A percentile compares a stretch with the other conserved stretches of the same genome.
Evolutionary conservation across 352 stramenopile genomes (phyloP).

Genomic region (Phytopythium aichiense): DNA sequence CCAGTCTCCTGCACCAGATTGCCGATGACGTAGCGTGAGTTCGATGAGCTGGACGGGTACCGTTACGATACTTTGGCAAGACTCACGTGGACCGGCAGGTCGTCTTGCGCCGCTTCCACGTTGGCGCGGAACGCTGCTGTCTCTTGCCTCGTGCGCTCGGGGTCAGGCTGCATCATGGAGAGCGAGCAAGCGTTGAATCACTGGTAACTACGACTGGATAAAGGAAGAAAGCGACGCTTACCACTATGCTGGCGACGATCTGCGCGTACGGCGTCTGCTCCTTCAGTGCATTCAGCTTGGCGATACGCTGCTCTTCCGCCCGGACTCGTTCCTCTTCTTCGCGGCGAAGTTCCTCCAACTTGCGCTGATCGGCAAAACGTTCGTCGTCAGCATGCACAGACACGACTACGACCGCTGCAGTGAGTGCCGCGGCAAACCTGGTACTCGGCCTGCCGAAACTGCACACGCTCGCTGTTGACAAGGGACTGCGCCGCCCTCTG

Average conservation of each 20-base stretch:
- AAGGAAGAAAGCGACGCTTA: conserved; percentile 12
- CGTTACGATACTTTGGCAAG: no score
- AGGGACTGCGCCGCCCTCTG: conserved; percentile 29
- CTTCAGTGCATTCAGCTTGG: conserved; percentile 57
- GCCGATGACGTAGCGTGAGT: not conserved
- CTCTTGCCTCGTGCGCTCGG: conserved; percentile 60
- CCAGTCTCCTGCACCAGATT: conserved; percentile 42
- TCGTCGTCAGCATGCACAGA: not conserved
- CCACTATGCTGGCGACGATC: conserved; percentile 48
- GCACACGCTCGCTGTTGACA: conserved; percentile 62
- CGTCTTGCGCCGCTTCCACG: conserved; percentile 54
- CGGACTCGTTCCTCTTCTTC: conserved; percentile 22
- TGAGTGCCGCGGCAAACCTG: conserved; percentile 24
- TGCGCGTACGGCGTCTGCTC: conserved; percentile 68
- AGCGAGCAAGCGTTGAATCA: not conserved
- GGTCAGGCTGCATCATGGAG: conserved; percentile 36
- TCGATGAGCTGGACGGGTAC: not conserved
- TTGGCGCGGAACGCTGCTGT: conserved; percentile 68
- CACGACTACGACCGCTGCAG: not conserved
- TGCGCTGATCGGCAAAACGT: conserved; percentile 27
- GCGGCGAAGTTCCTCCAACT: conserved; percentile 37
- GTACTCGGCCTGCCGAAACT: conserved; percentile 50
- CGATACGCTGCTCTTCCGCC: conserved; percentile 30
- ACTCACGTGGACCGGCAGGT: conserved; percentile 42
- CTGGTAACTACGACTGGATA: not conserved